Evolutionary conservation across 2,329 filamentous ascomycete genomes (phyloP).

Genomic region (Apiospora arundinis): DNA sequence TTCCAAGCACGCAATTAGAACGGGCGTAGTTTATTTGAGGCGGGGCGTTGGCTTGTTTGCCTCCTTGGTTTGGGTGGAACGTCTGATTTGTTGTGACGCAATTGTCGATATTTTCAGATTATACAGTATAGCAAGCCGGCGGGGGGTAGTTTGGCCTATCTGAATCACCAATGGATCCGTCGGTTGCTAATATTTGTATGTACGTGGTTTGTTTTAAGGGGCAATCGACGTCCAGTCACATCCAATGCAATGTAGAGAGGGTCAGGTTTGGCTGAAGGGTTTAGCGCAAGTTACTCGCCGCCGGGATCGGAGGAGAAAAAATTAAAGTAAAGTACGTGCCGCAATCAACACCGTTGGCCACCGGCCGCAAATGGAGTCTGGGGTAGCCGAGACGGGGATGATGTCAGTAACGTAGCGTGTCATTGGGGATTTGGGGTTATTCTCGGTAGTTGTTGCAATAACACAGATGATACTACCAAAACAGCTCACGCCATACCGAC

Average conservation of each 20-base stretch:
- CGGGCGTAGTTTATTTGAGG: background rate
- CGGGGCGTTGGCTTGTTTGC: background rate
- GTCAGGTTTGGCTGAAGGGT: background rate
- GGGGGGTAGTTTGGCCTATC: too few relatives aligned
- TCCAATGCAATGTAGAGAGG: background rate
- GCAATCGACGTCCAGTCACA: background rate
- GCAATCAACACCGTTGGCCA: background rate
- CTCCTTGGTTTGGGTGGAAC: background rate
- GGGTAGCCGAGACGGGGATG: slow-evolving; percentile 6
- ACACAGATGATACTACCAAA: too few relatives aligned
- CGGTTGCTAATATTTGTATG: background rate
- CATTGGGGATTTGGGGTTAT: background rate
- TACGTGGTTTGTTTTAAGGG: background rate
- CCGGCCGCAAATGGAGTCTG: background rate
- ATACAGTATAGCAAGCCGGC: background rate
- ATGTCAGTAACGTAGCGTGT: background rate
- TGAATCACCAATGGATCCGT: background rate
- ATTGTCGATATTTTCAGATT: background rate
- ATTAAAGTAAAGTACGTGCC: slow-evolving; percentile 27
- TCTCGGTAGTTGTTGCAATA: too few relatives aligned
- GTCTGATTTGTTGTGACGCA: background rate
- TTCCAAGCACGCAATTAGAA: background rate
- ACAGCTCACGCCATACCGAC: too few relatives aligned
- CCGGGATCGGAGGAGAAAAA: slow-evolving; percentile 37
- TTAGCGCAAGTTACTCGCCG: slow-evolving; percentile 22